phyloP scores from a whole-genome alignment of 805 yeast genomes.

The Cyberlindnera subsufficiens region DNA sequence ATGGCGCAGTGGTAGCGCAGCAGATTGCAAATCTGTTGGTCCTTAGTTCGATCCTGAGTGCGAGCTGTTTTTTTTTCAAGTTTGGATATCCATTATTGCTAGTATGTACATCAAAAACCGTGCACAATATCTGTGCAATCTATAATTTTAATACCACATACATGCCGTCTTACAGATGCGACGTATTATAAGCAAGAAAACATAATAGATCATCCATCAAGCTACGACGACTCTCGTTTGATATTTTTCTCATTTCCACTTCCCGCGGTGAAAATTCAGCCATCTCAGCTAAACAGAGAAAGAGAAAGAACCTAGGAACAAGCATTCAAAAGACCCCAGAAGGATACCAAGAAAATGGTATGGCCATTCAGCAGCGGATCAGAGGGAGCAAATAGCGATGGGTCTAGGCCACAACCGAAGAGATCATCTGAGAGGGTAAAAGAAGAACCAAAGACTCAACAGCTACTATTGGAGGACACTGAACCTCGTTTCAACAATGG shows the following conservation, averaged over 20 bases:
- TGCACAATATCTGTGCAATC: no score
- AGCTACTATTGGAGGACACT: conserved; percentile 34
- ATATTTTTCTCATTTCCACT: no score
- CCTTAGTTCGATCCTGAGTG: conserved; percentile 95
- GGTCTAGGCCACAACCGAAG: conserved; percentile 3
- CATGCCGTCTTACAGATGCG: no score
- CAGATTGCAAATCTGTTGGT: conserved; percentile 99
- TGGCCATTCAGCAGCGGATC: conserved; percentile 17
- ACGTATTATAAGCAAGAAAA: no score
- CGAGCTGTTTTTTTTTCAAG: conserved; percentile 50
- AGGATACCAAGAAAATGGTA: conserved; percentile 8
- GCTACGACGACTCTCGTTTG: no score
- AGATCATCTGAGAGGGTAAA: conserved; percentile 20
- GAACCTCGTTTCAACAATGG: conserved; percentile 32
- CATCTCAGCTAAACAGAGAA: no score
- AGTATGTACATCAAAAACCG: no score
- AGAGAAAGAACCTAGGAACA: no score
- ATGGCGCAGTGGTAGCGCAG: conserved; percentile 99
- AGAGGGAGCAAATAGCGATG: not conserved
- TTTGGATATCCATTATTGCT: no score
- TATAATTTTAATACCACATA: no score
- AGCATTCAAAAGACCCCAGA: not conserved
- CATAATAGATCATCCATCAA: no score
- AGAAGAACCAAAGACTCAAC: conserved; percentile 5
- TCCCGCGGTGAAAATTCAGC: no score